These are phyloP conservation scores for Aspergillus campestris DNA, from an alignment of 495 filamentous ascomycete species.

Conservation along the genomic window DNA sequence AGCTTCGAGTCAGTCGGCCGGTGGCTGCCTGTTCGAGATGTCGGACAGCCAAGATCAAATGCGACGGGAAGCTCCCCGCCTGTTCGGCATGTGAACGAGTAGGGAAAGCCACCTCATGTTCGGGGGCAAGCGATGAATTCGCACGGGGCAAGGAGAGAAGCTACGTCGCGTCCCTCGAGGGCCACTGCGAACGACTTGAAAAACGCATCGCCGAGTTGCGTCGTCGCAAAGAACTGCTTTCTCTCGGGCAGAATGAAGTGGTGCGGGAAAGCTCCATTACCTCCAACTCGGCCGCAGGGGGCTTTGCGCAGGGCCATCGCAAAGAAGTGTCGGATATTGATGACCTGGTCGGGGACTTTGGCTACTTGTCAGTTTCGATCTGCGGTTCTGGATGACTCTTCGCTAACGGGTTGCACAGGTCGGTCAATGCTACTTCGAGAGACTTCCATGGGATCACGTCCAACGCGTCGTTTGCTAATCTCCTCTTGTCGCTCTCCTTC, in stretches of 20 bases:
- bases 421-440: slow-evolving; percentile 83
- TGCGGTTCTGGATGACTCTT: not conserved
- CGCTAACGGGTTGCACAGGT: slow-evolving; percentile 38
- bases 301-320: slow-evolving; percentile 27
- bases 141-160: slow-evolving; percentile 89
- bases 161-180: slow-evolving; percentile 88
- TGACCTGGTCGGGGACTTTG: slow-evolving; percentile 72
- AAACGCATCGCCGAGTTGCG: slow-evolving; percentile 51
- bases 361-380: slow-evolving; percentile 54
- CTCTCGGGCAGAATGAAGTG: slow-evolving; percentile 49
- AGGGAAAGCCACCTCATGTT: slow-evolving; percentile 71
- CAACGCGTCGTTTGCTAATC: slow-evolving; percentile 77
- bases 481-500: slow-evolving; percentile 66
- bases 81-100: slow-evolving; percentile 89
- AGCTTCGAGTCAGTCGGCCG: slow-evolving; percentile 81
- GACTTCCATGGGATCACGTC: slow-evolving; percentile 83
- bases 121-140: slow-evolving; percentile 90
- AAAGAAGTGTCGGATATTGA: slow-evolving; percentile 70
- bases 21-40: slow-evolving; percentile 91
- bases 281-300: slow-evolving; percentile 31
- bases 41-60: slow-evolving; percentile 88
- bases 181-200: slow-evolving; percentile 78
- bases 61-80: slow-evolving; percentile 87
- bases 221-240: slow-evolving; percentile 49
- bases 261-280: slow-evolving; percentile 48